These are phyloP conservation scores for Hypericum androsaemum DNA, from an alignment of 345 rosid genomes.

Conservation along the genomic window DNA sequence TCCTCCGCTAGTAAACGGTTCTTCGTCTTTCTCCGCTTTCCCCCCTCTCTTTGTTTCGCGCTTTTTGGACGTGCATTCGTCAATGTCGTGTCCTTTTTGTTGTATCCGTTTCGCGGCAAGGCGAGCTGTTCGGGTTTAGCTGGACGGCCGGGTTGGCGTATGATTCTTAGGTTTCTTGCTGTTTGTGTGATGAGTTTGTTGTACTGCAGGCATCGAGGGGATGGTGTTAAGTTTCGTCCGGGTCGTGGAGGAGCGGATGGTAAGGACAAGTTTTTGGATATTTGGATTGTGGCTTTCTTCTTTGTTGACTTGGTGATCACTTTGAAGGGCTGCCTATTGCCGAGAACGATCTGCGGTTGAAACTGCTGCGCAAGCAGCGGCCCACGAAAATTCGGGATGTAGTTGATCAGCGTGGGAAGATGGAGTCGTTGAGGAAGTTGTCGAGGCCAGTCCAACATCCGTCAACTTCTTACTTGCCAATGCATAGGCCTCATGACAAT, in stretches of 20 bases:
- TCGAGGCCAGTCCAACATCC: conserved; percentile 14
- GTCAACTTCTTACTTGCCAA: conserved; percentile 7
- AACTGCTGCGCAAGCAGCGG: conserved; percentile 22
- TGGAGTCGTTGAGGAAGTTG: not conserved
- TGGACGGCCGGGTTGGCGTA: no score
- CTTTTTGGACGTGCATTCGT: no score
- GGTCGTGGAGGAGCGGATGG: conserved; percentile 10
- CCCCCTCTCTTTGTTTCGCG: no score
- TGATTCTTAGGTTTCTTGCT: not conserved
- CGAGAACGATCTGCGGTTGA: conserved; percentile 33
- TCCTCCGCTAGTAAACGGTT: conserved; percentile 24
- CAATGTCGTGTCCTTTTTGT: no score
- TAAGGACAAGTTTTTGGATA: conserved; percentile 4
- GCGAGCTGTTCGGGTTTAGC: no score
- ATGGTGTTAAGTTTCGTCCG: conserved; percentile 12
- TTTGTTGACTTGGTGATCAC: conserved; percentile 8
- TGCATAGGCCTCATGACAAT: conserved; percentile 11
- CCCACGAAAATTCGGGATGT: conserved; percentile 10
- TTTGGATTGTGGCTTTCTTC: not conserved
- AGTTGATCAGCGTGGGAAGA: conserved; percentile 6
- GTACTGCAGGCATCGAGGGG: conserved; percentile 18
- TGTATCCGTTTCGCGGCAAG: no score
- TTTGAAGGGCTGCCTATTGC: conserved; percentile 24
- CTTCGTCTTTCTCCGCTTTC: not conserved
- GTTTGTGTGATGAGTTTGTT: not conserved